Evolutionary conservation across 1,139 yeast genomes (phyloP).

Genomic region (Pichia sp.): DNA sequence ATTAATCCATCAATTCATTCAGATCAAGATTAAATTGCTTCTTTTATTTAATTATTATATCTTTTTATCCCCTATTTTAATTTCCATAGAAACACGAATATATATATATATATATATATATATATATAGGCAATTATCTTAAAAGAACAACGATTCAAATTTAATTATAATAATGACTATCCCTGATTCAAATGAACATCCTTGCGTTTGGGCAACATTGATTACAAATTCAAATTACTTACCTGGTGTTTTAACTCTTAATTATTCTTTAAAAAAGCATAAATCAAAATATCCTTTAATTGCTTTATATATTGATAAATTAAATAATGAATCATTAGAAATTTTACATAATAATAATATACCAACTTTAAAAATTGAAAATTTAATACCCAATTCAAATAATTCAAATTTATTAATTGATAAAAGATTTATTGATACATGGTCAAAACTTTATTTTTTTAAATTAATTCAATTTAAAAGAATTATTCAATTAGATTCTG

Average conservation of each 20-base stretch:
- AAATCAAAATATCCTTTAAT: conserved; percentile 43
- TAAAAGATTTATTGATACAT: conserved; percentile 48
- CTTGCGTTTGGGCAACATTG: conserved; percentile 46
- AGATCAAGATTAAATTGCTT: too few relatives aligned
- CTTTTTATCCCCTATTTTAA: too few relatives aligned
- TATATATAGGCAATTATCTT: too few relatives aligned
- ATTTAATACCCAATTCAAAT: conserved; percentile 35
- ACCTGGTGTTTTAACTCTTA: conserved; percentile 43
- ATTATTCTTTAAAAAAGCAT: conserved; percentile 37
- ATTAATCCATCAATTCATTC: too few relatives aligned
- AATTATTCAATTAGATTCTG: conserved; percentile 48
- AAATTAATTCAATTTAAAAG: conserved; percentile 41
- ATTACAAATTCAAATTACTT: conserved; percentile 45
- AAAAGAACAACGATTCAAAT: too few relatives aligned
- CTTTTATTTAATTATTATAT: too few relatives aligned
- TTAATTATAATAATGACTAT: conserved; percentile 3
- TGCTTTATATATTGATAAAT: conserved; percentile 43
- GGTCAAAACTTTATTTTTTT: conserved; percentile 53
- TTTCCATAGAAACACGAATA: too few relatives aligned
- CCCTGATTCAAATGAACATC: neutral
- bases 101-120: too few relatives aligned
- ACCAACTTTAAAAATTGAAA: conserved; percentile 35
- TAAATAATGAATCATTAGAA: conserved; percentile 35
- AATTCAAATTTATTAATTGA: conserved; percentile 41
- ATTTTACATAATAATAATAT: conserved; percentile 36